Base-by-base conservation (phyloP, 2,329 filamentous ascomycete species). In the Annulohypoxylon truncatum region DNA sequence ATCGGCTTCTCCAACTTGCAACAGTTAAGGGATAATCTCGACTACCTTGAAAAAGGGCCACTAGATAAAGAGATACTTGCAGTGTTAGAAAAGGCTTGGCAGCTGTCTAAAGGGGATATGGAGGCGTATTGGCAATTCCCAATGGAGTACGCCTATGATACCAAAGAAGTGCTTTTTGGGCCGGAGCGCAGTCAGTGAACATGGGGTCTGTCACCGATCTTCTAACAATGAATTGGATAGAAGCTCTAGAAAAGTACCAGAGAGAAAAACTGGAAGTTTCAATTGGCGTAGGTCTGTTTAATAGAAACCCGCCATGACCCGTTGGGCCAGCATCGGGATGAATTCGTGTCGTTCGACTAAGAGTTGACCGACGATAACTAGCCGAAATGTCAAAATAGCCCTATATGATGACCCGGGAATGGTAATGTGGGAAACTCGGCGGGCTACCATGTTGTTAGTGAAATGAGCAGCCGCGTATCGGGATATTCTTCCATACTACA, bases 11-110 rank as follows among this genome's bases (percentile, higher is more conserved):
- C 85, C 54, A 86, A 79, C 69, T 74, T 84, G 26, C 78, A 80
- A 61, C 87, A 90, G 77, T 77, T 89, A 28, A 79, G 82, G 72
- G 79, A 83, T 61, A 89, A 89, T 74, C 78, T 89, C 58, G 77
- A 82, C 63, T 80, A 84, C 64, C 74, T 89, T 22, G 85, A 88
- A 72, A 86, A 86, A 84, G 90, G 92, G 0, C 91, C 91, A 0
- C 79, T 96, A 67, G 91, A 91, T 0, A 85, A 90, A 8, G 91
- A 93, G 28, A 87, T 96, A 9, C 83, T 96, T 9, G 80, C 89
- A 74, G 88, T 85, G 13, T 79, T 96, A 65, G 92, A 96, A 71
- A 81, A 90, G 76, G 92, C 91, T 2, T 96, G 93, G 93, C 71
- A 84, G 71, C 79, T 89, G 10, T 82, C 87, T 5, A 93, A 92